These are phyloP conservation scores for Apophysomyces sp. DNA, from an alignment of 371 early-diverging fungal genomes.

Conservation along the genomic window DNA sequence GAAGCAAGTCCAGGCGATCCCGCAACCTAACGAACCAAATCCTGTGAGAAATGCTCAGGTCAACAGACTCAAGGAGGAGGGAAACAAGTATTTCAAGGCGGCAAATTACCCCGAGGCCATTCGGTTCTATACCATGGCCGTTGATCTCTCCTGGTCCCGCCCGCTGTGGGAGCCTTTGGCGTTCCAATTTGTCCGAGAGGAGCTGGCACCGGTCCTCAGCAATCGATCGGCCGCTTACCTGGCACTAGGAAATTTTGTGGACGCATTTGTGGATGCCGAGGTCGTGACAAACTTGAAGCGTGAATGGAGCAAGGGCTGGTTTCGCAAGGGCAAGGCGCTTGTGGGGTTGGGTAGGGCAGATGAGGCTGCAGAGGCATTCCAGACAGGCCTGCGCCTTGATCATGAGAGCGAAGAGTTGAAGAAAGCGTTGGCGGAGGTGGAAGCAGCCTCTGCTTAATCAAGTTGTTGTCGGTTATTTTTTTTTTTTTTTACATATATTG, in stretches of 20 bases:
- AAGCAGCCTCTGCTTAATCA: background rate
- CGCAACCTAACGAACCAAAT: constrained; percentile 68
- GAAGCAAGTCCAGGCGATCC: constrained; percentile 55
- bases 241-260: constrained; percentile 62
- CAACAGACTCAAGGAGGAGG: constrained; percentile 69
- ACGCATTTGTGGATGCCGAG: constrained; percentile 78
- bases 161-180: constrained; percentile 79
- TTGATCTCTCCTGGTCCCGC: constrained; percentile 66
- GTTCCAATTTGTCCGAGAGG: constrained; percentile 64
- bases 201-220: constrained; percentile 66
- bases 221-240: constrained; percentile 76
- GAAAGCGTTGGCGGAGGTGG: constrained; percentile 39
- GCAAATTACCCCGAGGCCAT: constrained; percentile 70
- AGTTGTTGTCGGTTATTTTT: too few relatives aligned
- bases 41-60: constrained; percentile 67
- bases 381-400: constrained; percentile 68
- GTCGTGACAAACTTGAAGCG: constrained; percentile 71
- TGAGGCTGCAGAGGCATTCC: constrained; percentile 71
- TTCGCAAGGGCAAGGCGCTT: constrained; percentile 77
- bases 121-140: constrained; percentile 71
- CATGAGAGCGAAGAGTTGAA: constrained; percentile 63
- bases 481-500: too few relatives aligned
- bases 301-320: constrained; percentile 81
- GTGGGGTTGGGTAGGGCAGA: constrained; percentile 60
- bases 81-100: constrained; percentile 71